Percentiles rank a stretch among this genome's conserved stretches.
Evolutionary conservation across 805 yeast genomes (phyloP).

Genomic region (Candida ipomoeae): DNA sequence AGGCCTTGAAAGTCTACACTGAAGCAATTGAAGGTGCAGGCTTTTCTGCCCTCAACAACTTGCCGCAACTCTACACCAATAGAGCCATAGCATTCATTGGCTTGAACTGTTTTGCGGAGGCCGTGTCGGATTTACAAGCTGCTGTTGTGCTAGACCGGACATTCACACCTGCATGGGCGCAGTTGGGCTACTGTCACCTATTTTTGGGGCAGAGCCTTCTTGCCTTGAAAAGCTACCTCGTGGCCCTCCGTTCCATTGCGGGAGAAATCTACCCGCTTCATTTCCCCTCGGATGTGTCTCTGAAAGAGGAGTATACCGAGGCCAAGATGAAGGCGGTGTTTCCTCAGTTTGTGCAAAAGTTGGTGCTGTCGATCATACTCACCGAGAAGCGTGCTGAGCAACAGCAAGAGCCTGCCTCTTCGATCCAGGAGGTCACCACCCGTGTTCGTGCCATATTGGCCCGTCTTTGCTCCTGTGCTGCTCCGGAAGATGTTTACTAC

Average conservation of each 20-base stretch:
- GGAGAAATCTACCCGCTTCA: slow-evolving; percentile 31
- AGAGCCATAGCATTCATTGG: slow-evolving; percentile 42
- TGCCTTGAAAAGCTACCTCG: slow-evolving; percentile 31
- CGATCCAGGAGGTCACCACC: slow-evolving; percentile 22
- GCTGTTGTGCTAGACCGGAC: slow-evolving; percentile 30
- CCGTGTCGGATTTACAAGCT: slow-evolving; percentile 31
- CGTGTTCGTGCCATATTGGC: slow-evolving; percentile 28
- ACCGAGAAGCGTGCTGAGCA: slow-evolving; percentile 38
- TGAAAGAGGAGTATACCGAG: slow-evolving; percentile 19
- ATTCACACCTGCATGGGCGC: slow-evolving; percentile 42
- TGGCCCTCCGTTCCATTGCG: slow-evolving; percentile 25
- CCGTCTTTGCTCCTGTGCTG: slow-evolving; percentile 20
- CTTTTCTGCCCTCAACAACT: slow-evolving; percentile 8
- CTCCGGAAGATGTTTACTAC: slow-evolving; percentile 24
- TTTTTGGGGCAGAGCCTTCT: slow-evolving; percentile 35
- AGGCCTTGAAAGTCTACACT: slow-evolving; percentile 37
- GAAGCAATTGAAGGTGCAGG: slow-evolving; percentile 28
- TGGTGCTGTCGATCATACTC: slow-evolving; percentile 30
- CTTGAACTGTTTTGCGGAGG: slow-evolving; percentile 37
- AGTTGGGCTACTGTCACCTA: slow-evolving; percentile 40
- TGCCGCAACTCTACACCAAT: slow-evolving; percentile 34
- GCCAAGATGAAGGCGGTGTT: slow-evolving; percentile 22
- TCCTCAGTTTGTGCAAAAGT: slow-evolving; percentile 38
- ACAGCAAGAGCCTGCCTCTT: slow-evolving; percentile 25
- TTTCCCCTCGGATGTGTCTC: slow-evolving; percentile 14